phyloP scores from a whole-genome alignment of 2,329 filamentous ascomycete species.

The Venturia effusa region DNA sequence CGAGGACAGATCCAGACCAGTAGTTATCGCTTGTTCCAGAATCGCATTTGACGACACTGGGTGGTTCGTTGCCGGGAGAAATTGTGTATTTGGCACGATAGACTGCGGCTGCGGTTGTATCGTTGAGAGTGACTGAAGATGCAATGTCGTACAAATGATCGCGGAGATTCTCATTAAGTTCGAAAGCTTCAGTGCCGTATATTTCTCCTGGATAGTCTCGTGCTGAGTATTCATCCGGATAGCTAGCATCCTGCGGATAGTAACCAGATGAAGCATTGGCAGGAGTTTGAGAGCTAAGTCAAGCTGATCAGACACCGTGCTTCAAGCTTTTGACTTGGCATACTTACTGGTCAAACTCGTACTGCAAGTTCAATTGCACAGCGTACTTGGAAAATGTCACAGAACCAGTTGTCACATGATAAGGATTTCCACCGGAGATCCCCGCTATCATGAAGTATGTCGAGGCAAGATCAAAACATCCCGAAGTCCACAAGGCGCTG shows the following conservation, averaged over 20 bases:
- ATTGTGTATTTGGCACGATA: constrained; percentile 27
- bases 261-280: constrained; percentile 56
- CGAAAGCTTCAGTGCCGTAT: constrained; percentile 33
- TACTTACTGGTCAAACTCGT: constrained; percentile 58
- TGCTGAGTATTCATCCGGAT: constrained; percentile 29
- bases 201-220: constrained; percentile 23
- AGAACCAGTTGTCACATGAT: constrained; percentile 51
- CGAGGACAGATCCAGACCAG: constrained; percentile 19
- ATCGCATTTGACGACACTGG: constrained; percentile 20
- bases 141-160: constrained; percentile 24
- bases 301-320: background rate
- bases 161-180: constrained; percentile 28
- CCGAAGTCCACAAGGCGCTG: constrained; percentile 49
- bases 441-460: constrained; percentile 65
- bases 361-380: constrained; percentile 64
- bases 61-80: constrained; percentile 11
- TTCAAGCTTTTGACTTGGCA: too few relatives aligned
- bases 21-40: constrained; percentile 21
- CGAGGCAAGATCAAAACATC: constrained; percentile 49
- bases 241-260: constrained; percentile 49
- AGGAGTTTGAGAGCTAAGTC: constrained; percentile 42
- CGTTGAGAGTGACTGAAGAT: constrained; percentile 25
- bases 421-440: constrained; percentile 63
- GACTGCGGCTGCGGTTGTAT: constrained; percentile 23
- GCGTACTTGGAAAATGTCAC: constrained; percentile 60